Evolutionary conservation across 2,329 filamentous ascomycete genomes (phyloP), one percentile per base, ranked within the genome.

Genomic region (Fusarium irregulare): DNA sequence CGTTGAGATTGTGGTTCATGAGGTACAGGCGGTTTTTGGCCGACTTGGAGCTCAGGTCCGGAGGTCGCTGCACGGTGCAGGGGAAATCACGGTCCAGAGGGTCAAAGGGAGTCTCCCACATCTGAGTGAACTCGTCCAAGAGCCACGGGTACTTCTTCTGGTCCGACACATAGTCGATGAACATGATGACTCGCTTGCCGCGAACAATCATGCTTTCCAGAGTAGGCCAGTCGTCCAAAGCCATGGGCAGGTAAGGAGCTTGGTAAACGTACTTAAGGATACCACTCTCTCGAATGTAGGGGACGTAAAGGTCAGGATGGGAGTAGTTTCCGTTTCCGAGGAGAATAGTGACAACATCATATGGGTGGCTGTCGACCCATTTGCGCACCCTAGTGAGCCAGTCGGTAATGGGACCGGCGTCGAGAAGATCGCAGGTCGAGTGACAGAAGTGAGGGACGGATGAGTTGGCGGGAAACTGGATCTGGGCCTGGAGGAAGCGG

Each of bases 101-200:
- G 56, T 93, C 92, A 77, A 97, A 98, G 0, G 93, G 92, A 1
- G 94, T 95, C 82, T 98, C 93, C 92, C 93, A 97, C 81, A 97
- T 87, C 76, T 97, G 92, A 8, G 87, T 88, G 82, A 97, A 98
- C 80, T 98, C 86, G 78, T 97, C 93, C 42, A 97, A 84, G 44
- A 97, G 86, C 88, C 93, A 98, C 0, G 94, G 93, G 20, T 93
- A 91, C 21, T 86, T 84, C 1, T 85, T 88, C 80, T 97, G 92
- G 78, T 97, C 90, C 70, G 93, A 92, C 70, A 91, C 84, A 82
- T 97, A 97, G 81, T 97, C 93, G 81, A 97, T 87, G 80, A 96
- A 93, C 79, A 96, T 86, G 68, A 97, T 86, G 3, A 92, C 90
- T 13, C 93, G 87, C 79, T 93, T 89, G 61, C 88, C 87, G 21